Base-by-base conservation (phyloP, 768 basidiomycete genomes). In the Floccularia luteovirens region DNA sequence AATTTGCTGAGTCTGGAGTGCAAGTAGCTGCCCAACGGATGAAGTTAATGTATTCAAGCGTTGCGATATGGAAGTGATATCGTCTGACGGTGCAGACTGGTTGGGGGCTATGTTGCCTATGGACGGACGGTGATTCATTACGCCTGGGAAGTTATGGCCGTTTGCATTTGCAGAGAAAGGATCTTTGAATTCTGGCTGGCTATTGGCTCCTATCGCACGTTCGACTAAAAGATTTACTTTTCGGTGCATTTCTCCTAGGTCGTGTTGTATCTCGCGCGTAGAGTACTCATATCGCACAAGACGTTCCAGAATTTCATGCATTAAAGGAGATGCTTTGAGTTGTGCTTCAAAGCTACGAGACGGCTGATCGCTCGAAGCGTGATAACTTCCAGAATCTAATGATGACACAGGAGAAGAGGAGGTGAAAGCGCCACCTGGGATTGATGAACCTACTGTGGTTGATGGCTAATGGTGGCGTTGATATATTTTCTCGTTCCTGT, bases 1-100 rank as follows among this genome's bases (percentile, higher is more conserved):
- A 17, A 81, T 62, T 47, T 77, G 75, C 48, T 88, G 85, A 1
- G 85, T 88, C 56, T 88, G 86, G 31, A 89, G 57, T 2, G 84
- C 82, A 6, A 91, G 73, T 19, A 92, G 70, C 56, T 90, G 88
- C 17, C 88, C 83, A 38, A 92, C 89, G 5, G 90, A 90, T 2
- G 83, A 79, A 13, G 87, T 86, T 50, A 92, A 63, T 7, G 80
- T 81, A 54, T 79, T 83, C 40, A 92, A 66, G 28, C 86, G 77
- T 50, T 85, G 84, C 7, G 84, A 82, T 31, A 90, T 86, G 37
- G 79, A 73, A 7, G 74, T 66, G 42, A 88, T 76, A 57, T 89
- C 86, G 58, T 90, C 84, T 19, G 68, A 55, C 31, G 16, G 8
- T 14, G 69, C 69, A 24, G 72, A 57, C 62, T 86, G 83, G 56